Evolutionary conservation across 176 grass and related monocot species (phyloP).

Genomic region (Rhynchospora breviuscula): DNA sequence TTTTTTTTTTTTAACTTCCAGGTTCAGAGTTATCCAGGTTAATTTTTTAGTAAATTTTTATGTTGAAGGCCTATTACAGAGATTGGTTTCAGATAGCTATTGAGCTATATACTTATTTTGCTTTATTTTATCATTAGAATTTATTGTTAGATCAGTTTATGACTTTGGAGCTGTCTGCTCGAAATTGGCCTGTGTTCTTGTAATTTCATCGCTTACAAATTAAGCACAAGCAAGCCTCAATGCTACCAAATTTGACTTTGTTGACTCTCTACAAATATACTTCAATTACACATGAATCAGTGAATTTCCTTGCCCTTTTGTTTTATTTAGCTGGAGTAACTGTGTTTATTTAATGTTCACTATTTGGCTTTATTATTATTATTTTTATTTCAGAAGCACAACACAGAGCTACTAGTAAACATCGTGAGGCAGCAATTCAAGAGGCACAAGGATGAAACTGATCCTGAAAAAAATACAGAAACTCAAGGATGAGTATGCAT

Average conservation of each 20-base stretch:
- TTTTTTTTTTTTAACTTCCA: neutral
- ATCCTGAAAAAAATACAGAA: conserved; percentile 96
- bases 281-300: neutral
- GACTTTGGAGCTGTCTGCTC: neutral
- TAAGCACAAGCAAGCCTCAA: neutral
- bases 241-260: neutral
- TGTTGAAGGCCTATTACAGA: neutral
- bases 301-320: neutral
- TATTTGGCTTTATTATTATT: neutral
- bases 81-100: neutral
- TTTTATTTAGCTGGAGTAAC: neutral
- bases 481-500: conserved; percentile 87
- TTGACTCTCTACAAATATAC: neutral
- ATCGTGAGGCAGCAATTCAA: conserved; percentile 97
- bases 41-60: neutral
- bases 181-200: neutral
- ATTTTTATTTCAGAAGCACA: conserved; percentile 71
- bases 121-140: neutral
- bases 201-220: neutral
- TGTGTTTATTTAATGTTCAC: neutral
- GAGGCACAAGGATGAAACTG: conserved; percentile 93
- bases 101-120: neutral
- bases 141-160: neutral
- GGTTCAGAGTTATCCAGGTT: neutral
- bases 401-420: conserved; percentile 63